Evolutionary conservation across 2,329 filamentous ascomycete genomes (phyloP).

Genomic region (Ophiostoma piceae): DNA sequence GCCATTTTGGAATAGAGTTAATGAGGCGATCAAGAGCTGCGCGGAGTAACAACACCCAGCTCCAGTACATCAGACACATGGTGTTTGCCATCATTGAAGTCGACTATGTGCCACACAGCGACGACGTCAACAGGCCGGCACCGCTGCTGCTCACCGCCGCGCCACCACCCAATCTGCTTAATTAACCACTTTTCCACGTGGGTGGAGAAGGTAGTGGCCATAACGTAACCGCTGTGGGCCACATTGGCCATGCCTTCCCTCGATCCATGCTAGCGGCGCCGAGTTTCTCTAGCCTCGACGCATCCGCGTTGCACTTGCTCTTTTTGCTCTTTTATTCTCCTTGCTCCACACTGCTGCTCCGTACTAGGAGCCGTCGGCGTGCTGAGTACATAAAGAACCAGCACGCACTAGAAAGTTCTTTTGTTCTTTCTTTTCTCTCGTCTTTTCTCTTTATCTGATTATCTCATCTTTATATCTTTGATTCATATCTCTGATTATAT

Average conservation of each 20-base stretch:
- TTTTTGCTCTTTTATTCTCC: not conserved
- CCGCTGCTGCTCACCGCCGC: no score
- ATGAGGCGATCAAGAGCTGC: no score
- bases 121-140: no score
- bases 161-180: no score
- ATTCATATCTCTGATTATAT: not conserved
- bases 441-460: not conserved
- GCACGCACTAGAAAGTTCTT: slow-evolving; percentile 6
- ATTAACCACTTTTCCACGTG: no score
- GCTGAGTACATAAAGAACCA: slow-evolving; percentile 2
- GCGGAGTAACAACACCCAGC: no score
- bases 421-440: not conserved
- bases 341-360: slow-evolving; percentile 6
- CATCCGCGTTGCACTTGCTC: not conserved
- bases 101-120: no score
- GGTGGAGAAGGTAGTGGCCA: not conserved
- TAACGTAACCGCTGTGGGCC: slow-evolving; percentile 7
- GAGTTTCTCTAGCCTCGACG: not conserved
- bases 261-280: not conserved
- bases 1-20: no score
- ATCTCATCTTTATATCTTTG: no score
- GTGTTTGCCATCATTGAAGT: no score
- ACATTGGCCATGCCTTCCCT: not conserved
- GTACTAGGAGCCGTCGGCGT: not conserved
- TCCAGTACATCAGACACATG: no score